A percentile compares a stretch with the other conserved stretches of the same genome.
Conservation (phyloP, 352 stramenopile species). For the Phytophthora melonis region DNA sequence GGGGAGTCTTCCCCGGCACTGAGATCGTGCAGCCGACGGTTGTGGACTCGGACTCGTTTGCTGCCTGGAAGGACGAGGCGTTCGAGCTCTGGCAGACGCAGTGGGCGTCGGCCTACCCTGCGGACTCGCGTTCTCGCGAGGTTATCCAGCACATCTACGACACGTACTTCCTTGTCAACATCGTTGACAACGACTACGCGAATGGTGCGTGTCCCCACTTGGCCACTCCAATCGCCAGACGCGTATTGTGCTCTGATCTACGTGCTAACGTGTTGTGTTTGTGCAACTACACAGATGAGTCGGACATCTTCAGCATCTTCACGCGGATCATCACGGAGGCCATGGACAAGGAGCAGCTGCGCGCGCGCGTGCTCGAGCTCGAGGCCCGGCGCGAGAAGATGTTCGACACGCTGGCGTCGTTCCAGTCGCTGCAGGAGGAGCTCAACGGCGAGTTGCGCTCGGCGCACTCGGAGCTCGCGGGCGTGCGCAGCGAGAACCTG, state of each 20-base stretch:
- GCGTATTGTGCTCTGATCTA: not conserved
- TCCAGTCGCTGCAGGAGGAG: constrained; percentile 73
- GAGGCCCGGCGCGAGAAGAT: constrained; percentile 80
- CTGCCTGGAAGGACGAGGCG: constrained; percentile 96
- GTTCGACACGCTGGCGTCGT: constrained; percentile 75
- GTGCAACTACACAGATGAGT: constrained; percentile 53
- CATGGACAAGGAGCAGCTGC: constrained; percentile 84
- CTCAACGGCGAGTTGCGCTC: constrained; percentile 60
- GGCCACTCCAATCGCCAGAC: not conserved
- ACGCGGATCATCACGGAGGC: constrained; percentile 83
- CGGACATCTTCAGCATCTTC: constrained; percentile 88
- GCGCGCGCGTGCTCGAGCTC: constrained; percentile 72
- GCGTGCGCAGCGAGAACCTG: constrained; percentile 64
- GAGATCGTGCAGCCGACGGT: constrained; percentile 97
- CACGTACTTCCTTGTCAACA: constrained; percentile 97
- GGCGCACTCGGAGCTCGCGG: constrained; percentile 56
- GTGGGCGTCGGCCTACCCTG: constrained; percentile 97
- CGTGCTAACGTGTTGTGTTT: not conserved
- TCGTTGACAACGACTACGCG: constrained; percentile 98
- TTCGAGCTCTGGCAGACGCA: constrained; percentile 98
- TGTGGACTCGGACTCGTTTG: constrained; percentile 97
- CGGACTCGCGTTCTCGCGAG: constrained; percentile 65
- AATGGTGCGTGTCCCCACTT: constrained; percentile 53
- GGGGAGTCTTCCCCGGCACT: constrained; percentile 96
- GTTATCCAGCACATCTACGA: constrained; percentile 93